Evolutionary conservation across 768 basidiomycete species (phyloP).

Genomic region (Hygrocybe coccinea): DNA sequence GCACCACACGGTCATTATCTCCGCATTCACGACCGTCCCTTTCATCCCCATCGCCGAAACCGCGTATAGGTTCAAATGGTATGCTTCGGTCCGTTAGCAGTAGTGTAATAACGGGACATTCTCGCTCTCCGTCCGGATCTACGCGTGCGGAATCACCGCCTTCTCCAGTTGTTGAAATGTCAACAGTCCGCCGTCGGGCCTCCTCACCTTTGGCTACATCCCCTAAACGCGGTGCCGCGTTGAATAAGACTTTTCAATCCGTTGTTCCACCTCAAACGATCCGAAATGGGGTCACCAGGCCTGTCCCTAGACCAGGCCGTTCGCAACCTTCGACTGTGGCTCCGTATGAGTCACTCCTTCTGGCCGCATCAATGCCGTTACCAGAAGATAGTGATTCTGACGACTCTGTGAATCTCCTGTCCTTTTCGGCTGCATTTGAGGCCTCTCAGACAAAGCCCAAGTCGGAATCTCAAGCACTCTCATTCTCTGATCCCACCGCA

Average conservation of each 20-base stretch:
- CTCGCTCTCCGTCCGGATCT: conserved; percentile 25
- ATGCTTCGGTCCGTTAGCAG: conserved; percentile 44
- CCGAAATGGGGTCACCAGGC: conserved; percentile 22
- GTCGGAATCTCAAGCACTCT: conserved; percentile 40
- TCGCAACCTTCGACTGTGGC: conserved; percentile 42
- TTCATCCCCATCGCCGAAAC: conserved; percentile 43
- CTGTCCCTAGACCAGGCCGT: conserved; percentile 32
- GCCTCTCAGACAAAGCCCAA: conserved; percentile 35
- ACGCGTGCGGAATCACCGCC: conserved; percentile 35
- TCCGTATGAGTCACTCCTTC: conserved; percentile 58
- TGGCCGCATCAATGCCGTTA: conserved; percentile 69
- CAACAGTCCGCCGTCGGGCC: conserved; percentile 38
- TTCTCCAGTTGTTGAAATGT: conserved; percentile 29
- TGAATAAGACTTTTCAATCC: conserved; percentile 39
- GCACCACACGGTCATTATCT: conserved; percentile 40
- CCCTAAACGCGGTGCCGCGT: conserved; percentile 28
- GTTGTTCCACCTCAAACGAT: conserved; percentile 34
- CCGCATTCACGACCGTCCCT: conserved; percentile 42
- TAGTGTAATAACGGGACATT: conserved; percentile 29
- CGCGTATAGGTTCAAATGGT: conserved; percentile 39
- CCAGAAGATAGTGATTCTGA: conserved; percentile 62
- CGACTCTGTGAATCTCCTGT: conserved; percentile 56
- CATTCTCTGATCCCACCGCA: conserved; percentile 45
- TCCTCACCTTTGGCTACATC: conserved; percentile 48
- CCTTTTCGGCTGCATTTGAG: conserved; percentile 68